Evolutionary conservation across 2,329 filamentous ascomycete genomes (phyloP), one percentile per base, ranked within the genome.

Genomic region (Pyrenophora graminea): DNA sequence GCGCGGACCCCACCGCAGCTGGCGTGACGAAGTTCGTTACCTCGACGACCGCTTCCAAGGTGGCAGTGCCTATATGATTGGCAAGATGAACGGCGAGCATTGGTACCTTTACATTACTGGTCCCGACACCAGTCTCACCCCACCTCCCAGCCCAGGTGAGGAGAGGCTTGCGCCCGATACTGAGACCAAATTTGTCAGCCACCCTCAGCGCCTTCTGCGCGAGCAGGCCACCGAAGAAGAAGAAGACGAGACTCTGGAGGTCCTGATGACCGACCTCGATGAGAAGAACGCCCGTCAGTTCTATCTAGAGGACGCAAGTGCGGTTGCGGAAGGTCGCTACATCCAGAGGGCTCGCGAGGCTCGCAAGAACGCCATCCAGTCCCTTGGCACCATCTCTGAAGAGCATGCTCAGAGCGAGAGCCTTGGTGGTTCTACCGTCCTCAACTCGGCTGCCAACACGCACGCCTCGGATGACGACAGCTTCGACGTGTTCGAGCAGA

Each of bases 11-110:
- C 94, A 99, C 76, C 88, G 91, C 57, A 97, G 92, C 85, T 99
- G 94, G 94, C 89, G 91, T 63, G 89, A 97, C 71, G 94, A 99
- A 74, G 93, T 97, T 68, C 88, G 87, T 66, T 96, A 88, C 66
- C 82, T 99, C 57, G 94, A 99, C 76, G 88, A 89, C 71, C 90
- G 92, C 75, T 97, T 99, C 72, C 81, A 89, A 55, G 88, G 90
- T 49, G 94, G 94, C 48, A 97, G 93, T 74, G 94, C 94, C 43
- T 99, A 99, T 76, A 96, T 97, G 92, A 95, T 99, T 61, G 94
- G 94, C 69, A 97, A 97, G 79, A 97, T 97, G 93, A 99, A 99
- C 65, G 93, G 94, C 51, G 94, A 99, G 74, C 94, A 99, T 68
- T 99, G 94, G 94, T 97, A 97, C 73, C 80, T 99, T 48, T 99